Evolutionary conservation across 2,329 filamentous ascomycete species (phyloP), one percentile per base, ranked within the genome.

Genomic region (Scedosporium dehoogii): DNA sequence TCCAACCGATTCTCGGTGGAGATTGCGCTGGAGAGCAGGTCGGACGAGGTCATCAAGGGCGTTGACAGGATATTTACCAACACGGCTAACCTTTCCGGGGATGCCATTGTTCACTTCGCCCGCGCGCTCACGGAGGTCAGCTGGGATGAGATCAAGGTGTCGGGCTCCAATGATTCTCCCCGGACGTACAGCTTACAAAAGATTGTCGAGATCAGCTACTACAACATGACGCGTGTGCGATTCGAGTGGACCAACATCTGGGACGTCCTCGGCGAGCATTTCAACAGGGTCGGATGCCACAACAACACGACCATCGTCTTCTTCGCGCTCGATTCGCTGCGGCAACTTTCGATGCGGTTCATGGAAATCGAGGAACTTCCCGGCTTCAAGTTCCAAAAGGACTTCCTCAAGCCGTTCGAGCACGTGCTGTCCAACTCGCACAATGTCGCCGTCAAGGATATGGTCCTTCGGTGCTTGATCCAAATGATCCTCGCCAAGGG

Each of bases 371-470:
- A 96, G 72, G 94, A 99, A 73, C 76, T 99, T 68, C 91, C 94
- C 1, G 94, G 96, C 70, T 99, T 99, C 84, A 97, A 97, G 74
- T 99, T 99, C 71, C 94, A 99, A 70, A 99, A 99, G 73, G 93
- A 99, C 72, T 99, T 99, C 73, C 77, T 99, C 61, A 97, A 97
- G 75, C 94, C 96, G 0, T 99, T 99, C 69, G 93, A 99, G 76
- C 91, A 97, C 73, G 92, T 99, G 68, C 91, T 99, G 78, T 88
- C 90, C 63, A 97, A 99, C 73, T 94, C 92, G 51, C 91, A 82
- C 66, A 91, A 94, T 66, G 87, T 96, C 18, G 87, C 90, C 0
- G 94, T 99, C 69, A 99, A 99, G 75, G 94, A 99, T 69, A 93
- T 99, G 89, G 91, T 96, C 56, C 79, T 99, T 25, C 86, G 93